Conservation (phyloP, 805 yeast species). For the Kurtzmaniella cleridarum region DNA sequence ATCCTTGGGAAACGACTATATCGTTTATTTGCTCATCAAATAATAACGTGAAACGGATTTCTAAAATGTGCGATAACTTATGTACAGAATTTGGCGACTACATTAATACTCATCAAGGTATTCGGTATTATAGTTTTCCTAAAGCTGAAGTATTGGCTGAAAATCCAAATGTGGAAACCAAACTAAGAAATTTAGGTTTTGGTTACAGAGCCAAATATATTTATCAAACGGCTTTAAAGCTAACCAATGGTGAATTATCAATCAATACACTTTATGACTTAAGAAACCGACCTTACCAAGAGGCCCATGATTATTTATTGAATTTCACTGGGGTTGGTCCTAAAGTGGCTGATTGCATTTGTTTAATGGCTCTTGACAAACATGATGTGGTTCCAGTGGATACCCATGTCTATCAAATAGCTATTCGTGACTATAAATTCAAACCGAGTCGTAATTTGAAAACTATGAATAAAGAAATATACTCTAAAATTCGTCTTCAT, state of each 20-base stretch:
- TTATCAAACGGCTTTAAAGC: conserved; percentile 61
- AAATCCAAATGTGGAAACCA: conserved; percentile 30
- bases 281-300: conserved; percentile 42
- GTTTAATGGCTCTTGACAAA: conserved; percentile 84
- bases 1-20: conserved; percentile 93
- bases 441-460: conserved; percentile 37
- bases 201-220: conserved; percentile 93
- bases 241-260: conserved; percentile 18
- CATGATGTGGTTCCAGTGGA: conserved; percentile 91
- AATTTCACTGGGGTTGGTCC: conserved; percentile 90
- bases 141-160: conserved; percentile 45
- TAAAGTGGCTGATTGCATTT: conserved; percentile 95
- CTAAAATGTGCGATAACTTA: conserved; percentile 83
- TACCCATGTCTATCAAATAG: conserved; percentile 90
- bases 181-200: conserved; percentile 54
- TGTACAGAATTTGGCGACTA: conserved; percentile 64
- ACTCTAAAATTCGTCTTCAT: conserved; percentile 51
- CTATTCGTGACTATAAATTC: conserved; percentile 71
- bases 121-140: conserved; percentile 71
- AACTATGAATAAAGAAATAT: conserved; percentile 46
- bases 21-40: conserved; percentile 95
- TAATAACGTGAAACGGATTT: conserved; percentile 88
- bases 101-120: conserved; percentile 49
- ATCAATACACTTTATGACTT: conserved; percentile 33
- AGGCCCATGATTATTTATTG: conserved; percentile 54